Evolutionary conservation across 371 early-diverging fungal species (phyloP).

Genomic region (Mucor irregularis): DNA sequence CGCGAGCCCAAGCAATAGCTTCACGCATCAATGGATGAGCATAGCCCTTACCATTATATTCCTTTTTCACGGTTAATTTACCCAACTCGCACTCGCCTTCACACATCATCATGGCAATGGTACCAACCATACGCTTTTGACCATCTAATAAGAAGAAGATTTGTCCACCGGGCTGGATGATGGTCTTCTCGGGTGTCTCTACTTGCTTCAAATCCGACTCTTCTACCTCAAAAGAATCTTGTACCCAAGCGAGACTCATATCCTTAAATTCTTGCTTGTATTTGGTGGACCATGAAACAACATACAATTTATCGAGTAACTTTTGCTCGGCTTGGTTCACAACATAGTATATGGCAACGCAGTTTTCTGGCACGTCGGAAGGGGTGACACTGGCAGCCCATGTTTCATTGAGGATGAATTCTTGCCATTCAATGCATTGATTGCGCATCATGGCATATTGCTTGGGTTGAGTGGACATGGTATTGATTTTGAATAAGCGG

Average conservation of each 20-base stretch:
- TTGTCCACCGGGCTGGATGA: slow-evolving; percentile 19
- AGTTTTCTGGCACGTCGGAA: background rate
- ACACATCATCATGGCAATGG: slow-evolving; percentile 17
- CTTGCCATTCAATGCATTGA: no score
- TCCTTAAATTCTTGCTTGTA: slow-evolving; percentile 15
- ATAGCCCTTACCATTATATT: slow-evolving; percentile 16
- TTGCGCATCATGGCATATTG: no score
- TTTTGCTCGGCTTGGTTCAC: background rate
- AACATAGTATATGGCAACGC: slow-evolving; percentile 1
- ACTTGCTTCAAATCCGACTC: slow-evolving; percentile 8
- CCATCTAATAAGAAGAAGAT: slow-evolving; percentile 9
- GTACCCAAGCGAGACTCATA: slow-evolving; percentile 14
- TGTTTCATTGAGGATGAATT: no score
- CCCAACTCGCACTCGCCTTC: slow-evolving; percentile 8
- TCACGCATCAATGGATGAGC: slow-evolving; percentile 18
- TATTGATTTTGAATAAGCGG: no score
- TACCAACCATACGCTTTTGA: slow-evolving; percentile 5
- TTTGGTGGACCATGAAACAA: background rate
- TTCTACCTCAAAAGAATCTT: slow-evolving; percentile 10
- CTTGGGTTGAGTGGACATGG: no score
- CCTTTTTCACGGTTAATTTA: slow-evolving; percentile 15
- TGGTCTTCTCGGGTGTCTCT: slow-evolving; percentile 12
- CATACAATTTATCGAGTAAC: background rate
- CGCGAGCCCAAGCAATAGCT: slow-evolving; percentile 12
- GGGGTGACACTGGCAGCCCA: no score